Conservation (phyloP, 805 yeast genomes). For the Scheffersomyces lignosus region DNA sequence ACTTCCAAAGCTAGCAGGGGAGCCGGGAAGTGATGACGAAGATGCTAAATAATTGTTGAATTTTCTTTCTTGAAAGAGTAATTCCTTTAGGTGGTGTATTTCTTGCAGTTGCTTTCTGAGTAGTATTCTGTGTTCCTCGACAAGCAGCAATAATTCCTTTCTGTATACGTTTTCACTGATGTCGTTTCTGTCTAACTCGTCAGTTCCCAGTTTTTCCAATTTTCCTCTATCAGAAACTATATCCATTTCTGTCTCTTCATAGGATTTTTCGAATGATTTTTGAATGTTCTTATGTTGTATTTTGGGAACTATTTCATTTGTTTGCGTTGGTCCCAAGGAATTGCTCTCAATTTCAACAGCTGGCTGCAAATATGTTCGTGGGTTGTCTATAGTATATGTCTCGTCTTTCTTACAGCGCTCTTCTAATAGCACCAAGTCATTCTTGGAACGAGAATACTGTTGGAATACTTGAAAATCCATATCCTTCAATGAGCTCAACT, state of each 20-base stretch:
- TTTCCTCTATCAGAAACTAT: neutral
- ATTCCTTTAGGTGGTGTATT: constrained; percentile 20
- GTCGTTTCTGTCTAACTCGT: constrained; percentile 3
- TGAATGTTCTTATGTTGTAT: neutral
- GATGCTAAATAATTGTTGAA: constrained; percentile 9
- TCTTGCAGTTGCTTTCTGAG: constrained; percentile 25
- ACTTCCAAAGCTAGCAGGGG: neutral
- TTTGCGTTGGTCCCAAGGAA: neutral
- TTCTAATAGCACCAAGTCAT: constrained; percentile 6
- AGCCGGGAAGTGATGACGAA: neutral
- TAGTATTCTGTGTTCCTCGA: constrained; percentile 21
- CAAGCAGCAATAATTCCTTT: constrained; percentile 22
- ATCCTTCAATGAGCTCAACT: constrained; percentile 10
- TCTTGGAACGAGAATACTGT: constrained; percentile 4
- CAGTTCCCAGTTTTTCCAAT: neutral
- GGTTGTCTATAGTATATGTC: too few relatives aligned
- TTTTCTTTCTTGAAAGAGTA: constrained; percentile 23
- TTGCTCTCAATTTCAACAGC: too few relatives aligned
- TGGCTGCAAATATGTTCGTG: too few relatives aligned
- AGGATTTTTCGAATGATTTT: neutral
- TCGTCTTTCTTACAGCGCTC: neutral
- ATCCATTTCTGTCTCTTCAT: neutral
- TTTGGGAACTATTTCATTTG: too few relatives aligned
- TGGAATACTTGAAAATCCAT: constrained; percentile 15
- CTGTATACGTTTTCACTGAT: constrained; percentile 18